Evolutionary conservation across 148 eudicot species (phyloP), one percentile per base, ranked within the genome.

Genomic region (Vaccinium myrtillus): DNA sequence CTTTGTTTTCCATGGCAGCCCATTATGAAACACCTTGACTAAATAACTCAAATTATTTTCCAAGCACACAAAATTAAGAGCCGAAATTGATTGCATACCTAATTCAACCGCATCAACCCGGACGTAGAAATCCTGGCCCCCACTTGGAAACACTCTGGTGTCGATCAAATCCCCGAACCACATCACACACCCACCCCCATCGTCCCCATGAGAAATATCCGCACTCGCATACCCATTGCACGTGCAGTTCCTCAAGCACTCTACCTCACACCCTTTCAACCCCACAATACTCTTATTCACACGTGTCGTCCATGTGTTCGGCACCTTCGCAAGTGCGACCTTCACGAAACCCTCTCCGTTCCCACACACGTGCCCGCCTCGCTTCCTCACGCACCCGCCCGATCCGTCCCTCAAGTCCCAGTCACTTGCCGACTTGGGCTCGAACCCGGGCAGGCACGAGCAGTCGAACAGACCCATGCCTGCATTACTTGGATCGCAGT

Each of bases 381-480:
- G 88, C 84, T 86, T 85, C 81, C 87, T 74, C 15, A 86, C 85
- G 49, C 92, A 90, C 25, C 92, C 92, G 23, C 82, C 78, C 36
- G 89, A 86, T 14, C 90, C 90, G 50, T 91, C 91, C 82, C 90
- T 85, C 23, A 91, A 77, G 61, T 85, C 87, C 93, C 93, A 89
- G 32, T 91, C 93, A 77, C 80, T 75, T 21, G 86, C 70, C 8
- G 87, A 88, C 79, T 88, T 89, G 58, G 93, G 93, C 54, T 81
- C 69, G 65, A 86, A 91, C 83, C 91, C 93, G 36, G 91, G 90
- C 78, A 85, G 77, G 63, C 93, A 91, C 14, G 50, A 61, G 85
- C 93, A 91, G 74, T 81, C 87, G 75, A 84, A 91, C 30, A 84
- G 87, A 6, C 61, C 87, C 32, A 84, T 61, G 25, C 82, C 83